Base-by-base conservation (phyloP, 169 alveolate species). In the Amoebophrya sp. region DNA sequence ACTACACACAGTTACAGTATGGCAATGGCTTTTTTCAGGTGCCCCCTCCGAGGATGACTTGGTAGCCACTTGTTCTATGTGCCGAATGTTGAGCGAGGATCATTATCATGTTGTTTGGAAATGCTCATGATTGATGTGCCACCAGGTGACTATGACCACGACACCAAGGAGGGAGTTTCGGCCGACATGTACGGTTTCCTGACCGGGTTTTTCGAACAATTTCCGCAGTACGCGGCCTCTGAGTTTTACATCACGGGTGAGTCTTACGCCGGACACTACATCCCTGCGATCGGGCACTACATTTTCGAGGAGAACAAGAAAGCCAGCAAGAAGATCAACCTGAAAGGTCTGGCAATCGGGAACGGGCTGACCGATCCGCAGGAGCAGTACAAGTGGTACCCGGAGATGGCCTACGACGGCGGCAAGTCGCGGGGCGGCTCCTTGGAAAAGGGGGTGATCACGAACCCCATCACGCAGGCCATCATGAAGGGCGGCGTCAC, bases 201-300 rank as follows among this genome's bases (percentile, higher is more conserved):
- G 32, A 54, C 91, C 39, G 92, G 90, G 33, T 95, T 96, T 93
- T 95, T 83, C 77, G 89, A 54, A 29, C 77, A 93, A 89, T 96
- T 95, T 93, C 93, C 94, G 0, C 96, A 94, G 39, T 94, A 90
- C 89, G 77, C 91, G 7, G 90, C 93, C 25, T 25, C 18, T n/a
- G 95, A 92, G 29, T 95, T 97, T 90, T 96, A 94, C 96, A 94
- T 97, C 77, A 93, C 97, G 38, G 98, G 98, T 32, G 97, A 95
- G 92, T 94, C 97, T 89, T 97, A 97, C 92, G 97, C 97, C 39
- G 98, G 98, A 3, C 94, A 93, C 83, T 93, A 91, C 40, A 91
- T 90, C 14, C 92, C 89, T 0, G 92, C 89, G 39, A 77, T 53
- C 41, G 39, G 77, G 29, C 89, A 90, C 47, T 23, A 90, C 12